Evolutionary conservation across 257 asterid species (phyloP).

Genomic region (Solanum corneliomulleri): DNA sequence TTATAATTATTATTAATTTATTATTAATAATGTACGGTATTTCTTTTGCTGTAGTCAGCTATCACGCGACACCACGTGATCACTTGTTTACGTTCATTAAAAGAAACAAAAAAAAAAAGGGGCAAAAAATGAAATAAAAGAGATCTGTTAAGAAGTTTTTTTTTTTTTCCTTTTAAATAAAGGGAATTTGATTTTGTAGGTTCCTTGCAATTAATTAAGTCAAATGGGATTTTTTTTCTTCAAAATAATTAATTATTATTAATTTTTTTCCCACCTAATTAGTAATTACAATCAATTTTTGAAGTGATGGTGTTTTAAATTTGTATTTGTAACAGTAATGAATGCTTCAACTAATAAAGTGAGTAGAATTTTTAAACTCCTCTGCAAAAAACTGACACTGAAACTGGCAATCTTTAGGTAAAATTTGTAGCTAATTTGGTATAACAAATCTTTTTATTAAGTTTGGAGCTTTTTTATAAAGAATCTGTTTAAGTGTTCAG

Average conservation of each 20-base stretch:
- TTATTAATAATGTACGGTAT: constrained; percentile 5
- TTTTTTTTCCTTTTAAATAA: background rate
- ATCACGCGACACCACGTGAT: constrained; percentile 79
- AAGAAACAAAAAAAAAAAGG: background rate
- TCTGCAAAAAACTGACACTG: background rate
- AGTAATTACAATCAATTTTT: background rate
- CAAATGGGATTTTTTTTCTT: background rate
- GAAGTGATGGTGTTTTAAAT: background rate
- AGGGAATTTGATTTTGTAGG: background rate
- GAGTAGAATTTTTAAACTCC: background rate
- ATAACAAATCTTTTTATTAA: constrained; percentile 15
- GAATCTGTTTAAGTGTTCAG: background rate
- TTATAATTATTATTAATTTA: background rate
- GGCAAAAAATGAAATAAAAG: background rate
- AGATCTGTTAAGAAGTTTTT: background rate
- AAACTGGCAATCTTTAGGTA: background rate
- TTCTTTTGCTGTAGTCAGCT: constrained; percentile 23
- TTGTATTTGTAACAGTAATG: background rate
- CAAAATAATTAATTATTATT: background rate
- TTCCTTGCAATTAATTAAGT: background rate
- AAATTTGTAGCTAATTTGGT: background rate
- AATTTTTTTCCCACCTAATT: background rate
- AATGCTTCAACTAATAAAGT: background rate
- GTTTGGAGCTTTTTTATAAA: background rate
- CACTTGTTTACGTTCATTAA: constrained; percentile 6